Evolutionary conservation across 352 stramenopile genomes (phyloP).

Genomic region (Pythium angustatum): DNA sequence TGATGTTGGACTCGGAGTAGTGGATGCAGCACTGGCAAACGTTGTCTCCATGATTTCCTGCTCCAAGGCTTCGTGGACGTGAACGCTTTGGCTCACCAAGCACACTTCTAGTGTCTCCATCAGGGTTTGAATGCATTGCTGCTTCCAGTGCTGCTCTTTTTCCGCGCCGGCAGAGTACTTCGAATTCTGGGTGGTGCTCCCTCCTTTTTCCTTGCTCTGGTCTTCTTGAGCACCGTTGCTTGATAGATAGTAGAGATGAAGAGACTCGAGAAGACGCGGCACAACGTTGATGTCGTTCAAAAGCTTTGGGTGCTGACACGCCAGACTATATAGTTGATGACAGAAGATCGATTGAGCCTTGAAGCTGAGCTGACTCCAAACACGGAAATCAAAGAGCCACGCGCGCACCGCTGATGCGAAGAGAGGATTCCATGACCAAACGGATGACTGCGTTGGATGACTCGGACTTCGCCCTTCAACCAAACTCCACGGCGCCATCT

Average conservation of each 20-base stretch:
- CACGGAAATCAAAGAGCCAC: slow-evolving; percentile 65
- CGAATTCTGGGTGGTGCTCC: slow-evolving; percentile 37
- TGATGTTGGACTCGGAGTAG: slow-evolving; percentile 15
- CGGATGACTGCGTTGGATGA: slow-evolving; percentile 60
- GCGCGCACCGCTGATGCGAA: slow-evolving; percentile 69
- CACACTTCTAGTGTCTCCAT: slow-evolving; percentile 79
- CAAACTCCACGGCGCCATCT: slow-evolving; percentile 40
- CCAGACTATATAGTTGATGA: slow-evolving; percentile 75
- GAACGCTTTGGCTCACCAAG: slow-evolving; percentile 73
- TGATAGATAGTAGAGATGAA: slow-evolving; percentile 56
- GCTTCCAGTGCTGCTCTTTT: slow-evolving; percentile 70
- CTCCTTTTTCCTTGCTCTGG: neutral
- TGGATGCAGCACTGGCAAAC: slow-evolving; percentile 38
- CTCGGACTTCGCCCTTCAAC: slow-evolving; percentile 28
- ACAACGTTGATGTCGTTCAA: slow-evolving; percentile 71
- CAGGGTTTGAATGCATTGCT: slow-evolving; percentile 75
- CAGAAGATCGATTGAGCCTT: slow-evolving; percentile 85
- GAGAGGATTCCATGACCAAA: slow-evolving; percentile 75
- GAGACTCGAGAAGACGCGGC: slow-evolving; percentile 61
- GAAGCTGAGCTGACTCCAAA: slow-evolving; percentile 62
- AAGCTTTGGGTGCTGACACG: slow-evolving; percentile 61
- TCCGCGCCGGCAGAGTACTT: slow-evolving; percentile 32
- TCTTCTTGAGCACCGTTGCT: neutral
- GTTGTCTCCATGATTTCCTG: slow-evolving; percentile 75
- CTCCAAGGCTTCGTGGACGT: slow-evolving; percentile 64